Evolutionary conservation across 1,139 yeast genomes (phyloP).

Genomic region (Pichia sp.): DNA sequence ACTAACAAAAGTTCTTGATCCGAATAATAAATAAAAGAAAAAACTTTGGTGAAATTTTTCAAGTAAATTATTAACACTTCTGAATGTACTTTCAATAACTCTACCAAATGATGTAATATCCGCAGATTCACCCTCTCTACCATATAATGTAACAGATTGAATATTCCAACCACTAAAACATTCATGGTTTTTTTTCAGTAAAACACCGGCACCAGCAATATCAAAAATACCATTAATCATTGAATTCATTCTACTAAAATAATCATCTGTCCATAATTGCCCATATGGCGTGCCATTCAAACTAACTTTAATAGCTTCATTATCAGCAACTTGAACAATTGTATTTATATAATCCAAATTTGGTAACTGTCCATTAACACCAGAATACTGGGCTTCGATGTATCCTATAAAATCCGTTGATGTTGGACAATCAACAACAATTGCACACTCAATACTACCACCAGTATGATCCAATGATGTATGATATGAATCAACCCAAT

Average conservation of each 20-base stretch:
- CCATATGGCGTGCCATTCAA: conserved; percentile 53
- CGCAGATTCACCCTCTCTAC: conserved; percentile 46
- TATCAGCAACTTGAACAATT: conserved; percentile 62
- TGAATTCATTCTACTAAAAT: conserved; percentile 51
- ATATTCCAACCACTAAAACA: conserved; percentile 96
- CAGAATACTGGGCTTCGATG: conserved; percentile 74
- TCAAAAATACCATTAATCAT: conserved; percentile 58
- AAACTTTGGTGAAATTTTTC: conserved; percentile 97
- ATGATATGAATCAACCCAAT: conserved; percentile 95
- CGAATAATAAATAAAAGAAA: conserved; percentile 79
- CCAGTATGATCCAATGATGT: conserved; percentile 79
- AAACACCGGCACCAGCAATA: conserved; percentile 66
- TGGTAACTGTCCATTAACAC: conserved; percentile 92
- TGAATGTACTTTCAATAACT: conserved; percentile 74
- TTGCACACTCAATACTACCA: conserved; percentile 92
- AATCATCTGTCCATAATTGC: conserved; percentile 41
- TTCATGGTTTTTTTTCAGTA: conserved; percentile 60
- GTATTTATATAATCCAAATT: conserved; percentile 84
- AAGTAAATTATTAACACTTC: conserved; percentile 84
- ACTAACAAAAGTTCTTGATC: conserved; percentile 78
- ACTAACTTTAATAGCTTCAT: conserved; percentile 66
- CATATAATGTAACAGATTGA: conserved; percentile 78
- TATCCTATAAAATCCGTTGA: conserved; percentile 62
- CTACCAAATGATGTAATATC: conserved; percentile 93
- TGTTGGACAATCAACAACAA: conserved; percentile 75